These are phyloP conservation scores for Hymenoscyphus linearis DNA, from an alignment of 2,329 filamentous ascomycete genomes.

Conservation along the genomic window DNA sequence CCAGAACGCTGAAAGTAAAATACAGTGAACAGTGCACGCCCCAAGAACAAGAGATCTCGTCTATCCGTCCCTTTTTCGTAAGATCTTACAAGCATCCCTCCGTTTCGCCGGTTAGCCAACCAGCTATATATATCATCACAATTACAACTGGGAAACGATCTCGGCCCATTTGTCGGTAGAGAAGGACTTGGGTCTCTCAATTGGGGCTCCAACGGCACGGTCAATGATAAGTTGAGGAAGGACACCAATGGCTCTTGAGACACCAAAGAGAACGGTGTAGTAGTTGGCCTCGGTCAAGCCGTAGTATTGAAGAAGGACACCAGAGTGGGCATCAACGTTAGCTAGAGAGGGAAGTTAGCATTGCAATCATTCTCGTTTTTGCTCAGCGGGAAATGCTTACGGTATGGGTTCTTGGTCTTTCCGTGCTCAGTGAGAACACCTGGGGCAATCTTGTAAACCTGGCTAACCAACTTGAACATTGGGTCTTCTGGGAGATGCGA, in stretches of 20 bases:
- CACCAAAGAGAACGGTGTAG: conserved; percentile 99
- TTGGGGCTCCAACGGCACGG: conserved; percentile 92
- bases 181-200: conserved; percentile 99
- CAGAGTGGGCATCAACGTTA: conserved; percentile 98
- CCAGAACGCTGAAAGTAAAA: conserved; percentile 30
- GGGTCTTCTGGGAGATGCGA: conserved; percentile 93
- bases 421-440: conserved; percentile 98
- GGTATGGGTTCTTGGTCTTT: conserved; percentile 71
- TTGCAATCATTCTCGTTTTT: conserved; percentile 35
- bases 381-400: conserved; percentile 74
- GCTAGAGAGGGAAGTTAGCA: conserved; percentile 60
- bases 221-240: conserved; percentile 99
- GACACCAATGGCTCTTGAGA: conserved; percentile 95
- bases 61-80: conserved; percentile 27
- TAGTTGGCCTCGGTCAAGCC: conserved; percentile 98
- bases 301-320: conserved; percentile 99
- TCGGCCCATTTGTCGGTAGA: conserved; percentile 95
- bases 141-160: conserved; percentile 49
- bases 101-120: background rate
- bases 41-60: conserved; percentile 16
- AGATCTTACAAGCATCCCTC: conserved; percentile 22
- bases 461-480: conserved; percentile 99
- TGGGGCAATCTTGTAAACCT: conserved; percentile 99
- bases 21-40: conserved; percentile 30
- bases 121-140: background rate